Evolutionary conservation across 495 filamentous ascomycete genomes (phyloP), one percentile per base, ranked within the genome.

Genomic region (Hapsidospora chrysogenum): DNA sequence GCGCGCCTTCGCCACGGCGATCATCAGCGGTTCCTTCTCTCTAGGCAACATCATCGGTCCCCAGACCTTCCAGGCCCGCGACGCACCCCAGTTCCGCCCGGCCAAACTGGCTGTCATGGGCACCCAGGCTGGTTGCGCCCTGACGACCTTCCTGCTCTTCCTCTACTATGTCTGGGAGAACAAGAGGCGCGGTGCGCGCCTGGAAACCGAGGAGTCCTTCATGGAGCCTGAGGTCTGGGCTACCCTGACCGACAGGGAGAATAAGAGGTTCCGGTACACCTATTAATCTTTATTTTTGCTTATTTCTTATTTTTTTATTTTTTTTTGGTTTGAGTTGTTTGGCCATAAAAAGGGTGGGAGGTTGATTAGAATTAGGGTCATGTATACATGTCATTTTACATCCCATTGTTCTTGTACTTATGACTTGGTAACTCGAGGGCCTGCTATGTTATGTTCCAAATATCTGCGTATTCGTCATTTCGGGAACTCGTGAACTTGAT

Each of bases 41-140:
- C 46, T 77, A 9, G 76, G 73, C 4, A 78, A 71, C 42, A 76
- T 78, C 41, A 75, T 79, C 45, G 71, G 75, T 0, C 76, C 76
- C 3, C 74, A 79, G 49, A 78, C 73, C 2, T 78, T 78, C 51
- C 70, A 68, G 41, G 63, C 58, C 1, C 50, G 44, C 8, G 72
- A 78, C 44, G 69, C 66, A 2, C 75, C 75, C 0, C 55, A 66
- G 4, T 78, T 72, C 43, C 63, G 49, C 8, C 73, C 72, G 1
- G 75, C 76, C 4, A 80, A 78, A 51, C 64, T 78, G 29, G 55
- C 68, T 0, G 63, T 78, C 29, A 50, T 56, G 47, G 53, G 29
- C 28, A 56, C 56, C 11, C 53, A 53, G 32, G 47, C 51, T 15
- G 50, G 41, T 11, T 54, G 51, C 36, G 50, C 48, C 3, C 17